These are phyloP conservation scores for Phytopythium chamaehyphon DNA, from an alignment of 352 stramenopile species.

Conservation along the genomic window DNA sequence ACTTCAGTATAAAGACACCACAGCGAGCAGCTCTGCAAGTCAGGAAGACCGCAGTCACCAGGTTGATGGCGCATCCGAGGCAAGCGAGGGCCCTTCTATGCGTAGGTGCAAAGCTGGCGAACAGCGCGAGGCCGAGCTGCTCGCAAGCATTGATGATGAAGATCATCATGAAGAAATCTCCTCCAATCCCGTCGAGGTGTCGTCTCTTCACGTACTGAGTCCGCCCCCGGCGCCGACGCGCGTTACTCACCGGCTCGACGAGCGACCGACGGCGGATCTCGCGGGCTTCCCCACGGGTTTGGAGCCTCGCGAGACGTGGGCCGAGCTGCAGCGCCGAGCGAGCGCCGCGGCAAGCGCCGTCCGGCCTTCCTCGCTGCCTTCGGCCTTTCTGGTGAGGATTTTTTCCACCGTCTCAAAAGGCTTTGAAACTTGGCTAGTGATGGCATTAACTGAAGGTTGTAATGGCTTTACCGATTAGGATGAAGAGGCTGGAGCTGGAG, in stretches of 20 bases:
- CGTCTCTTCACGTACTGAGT: not conserved
- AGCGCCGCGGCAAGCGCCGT: slow-evolving; percentile 38
- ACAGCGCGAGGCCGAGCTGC: too few species aligned
- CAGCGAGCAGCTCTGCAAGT: too few species aligned
- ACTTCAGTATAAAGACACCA: too few species aligned
- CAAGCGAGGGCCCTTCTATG: too few species aligned
- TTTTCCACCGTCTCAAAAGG: not conserved
- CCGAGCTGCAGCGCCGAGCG: slow-evolving; percentile 53
- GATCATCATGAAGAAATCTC: not conserved
- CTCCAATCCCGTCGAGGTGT: not conserved
- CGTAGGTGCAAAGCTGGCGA: too few species aligned
- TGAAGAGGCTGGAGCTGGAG: slow-evolving; percentile 1
- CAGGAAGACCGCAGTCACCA: too few species aligned
- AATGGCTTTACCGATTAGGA: slow-evolving; percentile 9
- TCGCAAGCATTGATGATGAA: too few species aligned
- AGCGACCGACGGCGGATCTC: not conserved
- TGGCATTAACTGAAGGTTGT: not conserved
- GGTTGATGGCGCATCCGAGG: too few species aligned
- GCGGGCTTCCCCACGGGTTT: slow-evolving; percentile 1
- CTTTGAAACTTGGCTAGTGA: not conserved
- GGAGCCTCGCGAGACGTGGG: slow-evolving; percentile 58
- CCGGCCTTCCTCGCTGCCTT: slow-evolving; percentile 45
- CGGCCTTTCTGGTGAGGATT: slow-evolving; percentile 25
- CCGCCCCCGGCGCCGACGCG: not conserved
- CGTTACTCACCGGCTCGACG: not conserved